Percentiles rank a stretch among this genome's conserved stretches.
phyloP scores from a whole-genome alignment of 176 grass and related monocot genomes.

The Echinochloa phyllopogon region DNA sequence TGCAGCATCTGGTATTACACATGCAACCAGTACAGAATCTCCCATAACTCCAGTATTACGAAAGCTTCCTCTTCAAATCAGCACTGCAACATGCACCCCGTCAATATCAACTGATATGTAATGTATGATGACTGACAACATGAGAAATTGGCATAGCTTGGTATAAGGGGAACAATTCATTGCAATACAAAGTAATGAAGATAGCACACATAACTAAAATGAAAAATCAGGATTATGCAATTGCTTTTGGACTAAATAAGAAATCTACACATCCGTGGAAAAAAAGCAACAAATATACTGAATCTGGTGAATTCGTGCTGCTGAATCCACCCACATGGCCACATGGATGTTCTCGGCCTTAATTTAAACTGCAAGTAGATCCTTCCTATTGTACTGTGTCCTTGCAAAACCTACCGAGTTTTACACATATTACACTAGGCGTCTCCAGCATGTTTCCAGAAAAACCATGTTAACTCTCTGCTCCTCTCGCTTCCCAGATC shows the following conservation, averaged over 20 bases:
- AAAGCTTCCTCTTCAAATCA: constrained; percentile 5
- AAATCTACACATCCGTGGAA: not conserved
- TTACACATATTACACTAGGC: not conserved
- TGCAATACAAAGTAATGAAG: not conserved
- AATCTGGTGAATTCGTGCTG: not conserved
- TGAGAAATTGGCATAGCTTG: not conserved
- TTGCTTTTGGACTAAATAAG: not conserved
- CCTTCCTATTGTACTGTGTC: not conserved
- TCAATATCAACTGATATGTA: constrained; percentile 9
- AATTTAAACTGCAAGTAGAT: not conserved
- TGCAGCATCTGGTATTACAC: constrained; percentile 34
- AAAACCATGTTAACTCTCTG: not conserved
- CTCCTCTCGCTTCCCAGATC: not conserved
- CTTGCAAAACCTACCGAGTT: not conserved
- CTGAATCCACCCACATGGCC: not conserved
- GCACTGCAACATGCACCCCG: constrained; percentile 20
- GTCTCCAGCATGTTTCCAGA: not conserved
- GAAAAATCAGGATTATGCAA: not conserved
- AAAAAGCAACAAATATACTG: not conserved
- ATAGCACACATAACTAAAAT: constrained; percentile 10
- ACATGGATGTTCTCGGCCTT: not conserved
- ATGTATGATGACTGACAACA: not conserved
- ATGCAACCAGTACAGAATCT: constrained; percentile 20
- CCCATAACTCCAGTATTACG: constrained; percentile 29
- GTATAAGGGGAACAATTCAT: not conserved